Conservation (phyloP, 768 basidiomycete species). For the Pholiota conissans region DNA sequence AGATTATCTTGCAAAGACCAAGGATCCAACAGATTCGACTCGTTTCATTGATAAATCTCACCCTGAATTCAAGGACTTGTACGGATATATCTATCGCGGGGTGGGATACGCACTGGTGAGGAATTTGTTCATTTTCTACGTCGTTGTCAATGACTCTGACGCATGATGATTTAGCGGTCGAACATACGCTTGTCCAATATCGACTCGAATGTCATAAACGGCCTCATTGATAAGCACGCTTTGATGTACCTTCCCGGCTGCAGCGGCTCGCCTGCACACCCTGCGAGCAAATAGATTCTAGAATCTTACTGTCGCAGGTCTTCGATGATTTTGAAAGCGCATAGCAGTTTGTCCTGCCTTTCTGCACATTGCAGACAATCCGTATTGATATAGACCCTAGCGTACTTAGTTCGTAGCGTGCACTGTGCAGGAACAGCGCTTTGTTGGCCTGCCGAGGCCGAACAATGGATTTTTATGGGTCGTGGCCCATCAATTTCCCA, state of each 20-base stretch:
- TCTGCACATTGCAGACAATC: neutral
- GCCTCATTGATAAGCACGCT: conserved; percentile 41
- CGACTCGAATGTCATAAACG: conserved; percentile 34
- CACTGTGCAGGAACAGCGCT: neutral
- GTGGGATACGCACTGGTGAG: conserved; percentile 52
- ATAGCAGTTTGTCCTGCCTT: neutral
- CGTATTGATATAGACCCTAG: neutral
- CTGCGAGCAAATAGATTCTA: conserved; percentile 2
- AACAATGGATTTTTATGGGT: neutral
- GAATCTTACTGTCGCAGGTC: conserved; percentile 1
- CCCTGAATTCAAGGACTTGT: conserved; percentile 53
- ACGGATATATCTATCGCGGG: conserved; percentile 44
- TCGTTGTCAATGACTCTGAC: conserved; percentile 2
- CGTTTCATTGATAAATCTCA: conserved; percentile 41
- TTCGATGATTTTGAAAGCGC: neutral
- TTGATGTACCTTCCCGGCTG: conserved; percentile 45
- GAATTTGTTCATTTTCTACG: conserved; percentile 1
- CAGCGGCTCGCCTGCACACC: conserved; percentile 12
- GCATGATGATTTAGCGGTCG: conserved; percentile 33
- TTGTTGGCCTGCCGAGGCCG: neutral
- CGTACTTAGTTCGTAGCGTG: neutral
- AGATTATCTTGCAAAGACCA: conserved; percentile 37
- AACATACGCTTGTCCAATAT: conserved; percentile 39
- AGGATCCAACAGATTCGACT: conserved; percentile 32
- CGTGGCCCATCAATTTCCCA: conserved; percentile 20